Evolutionary conservation across 202 grass and related monocot genomes (phyloP).

Genomic region (Schoenoplectus triqueter): DNA sequence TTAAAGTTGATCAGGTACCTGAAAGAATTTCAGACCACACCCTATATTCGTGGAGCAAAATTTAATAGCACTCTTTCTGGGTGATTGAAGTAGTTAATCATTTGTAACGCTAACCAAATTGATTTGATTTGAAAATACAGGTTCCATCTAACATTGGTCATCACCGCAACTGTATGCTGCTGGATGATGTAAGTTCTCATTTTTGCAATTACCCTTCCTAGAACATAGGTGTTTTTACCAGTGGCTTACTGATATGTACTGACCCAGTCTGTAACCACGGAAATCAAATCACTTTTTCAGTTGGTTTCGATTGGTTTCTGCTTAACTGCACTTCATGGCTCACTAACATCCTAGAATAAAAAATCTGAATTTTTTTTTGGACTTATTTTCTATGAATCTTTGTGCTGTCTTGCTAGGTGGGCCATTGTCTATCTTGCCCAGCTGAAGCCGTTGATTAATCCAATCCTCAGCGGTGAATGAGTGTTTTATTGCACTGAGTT

Average conservation of each 20-base stretch:
- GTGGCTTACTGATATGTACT: background rate
- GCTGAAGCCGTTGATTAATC: slow-evolving; percentile 92
- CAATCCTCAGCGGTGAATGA: slow-evolving; percentile 92
- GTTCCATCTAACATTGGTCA: slow-evolving; percentile 93
- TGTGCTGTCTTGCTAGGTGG: slow-evolving; percentile 55
- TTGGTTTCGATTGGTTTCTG: background rate
- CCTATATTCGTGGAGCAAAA: background rate
- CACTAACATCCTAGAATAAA: background rate
- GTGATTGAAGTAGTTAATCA: background rate
- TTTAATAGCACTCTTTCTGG: background rate
- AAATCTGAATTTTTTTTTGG: background rate
- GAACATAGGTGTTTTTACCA: background rate
- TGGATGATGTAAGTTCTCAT: slow-evolving; percentile 97
- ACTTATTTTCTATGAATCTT: background rate
- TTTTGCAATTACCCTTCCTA: slow-evolving; percentile 8
- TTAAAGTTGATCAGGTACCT: background rate
- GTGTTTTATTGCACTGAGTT: background rate
- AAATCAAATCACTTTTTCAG: background rate
- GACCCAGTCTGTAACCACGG: too few species aligned
- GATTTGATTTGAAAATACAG: slow-evolving; percentile 50
- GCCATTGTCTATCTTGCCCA: slow-evolving; percentile 96
- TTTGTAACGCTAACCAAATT: slow-evolving; percentile 27
- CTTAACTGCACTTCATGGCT: background rate
- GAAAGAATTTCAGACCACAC: background rate
- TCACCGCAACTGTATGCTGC: slow-evolving; percentile 75